Percentiles rank a stretch among this genome's conserved stretches.
Conservation (phyloP, 805 yeast species). For the Zygoascus flipseniorum region DNA sequence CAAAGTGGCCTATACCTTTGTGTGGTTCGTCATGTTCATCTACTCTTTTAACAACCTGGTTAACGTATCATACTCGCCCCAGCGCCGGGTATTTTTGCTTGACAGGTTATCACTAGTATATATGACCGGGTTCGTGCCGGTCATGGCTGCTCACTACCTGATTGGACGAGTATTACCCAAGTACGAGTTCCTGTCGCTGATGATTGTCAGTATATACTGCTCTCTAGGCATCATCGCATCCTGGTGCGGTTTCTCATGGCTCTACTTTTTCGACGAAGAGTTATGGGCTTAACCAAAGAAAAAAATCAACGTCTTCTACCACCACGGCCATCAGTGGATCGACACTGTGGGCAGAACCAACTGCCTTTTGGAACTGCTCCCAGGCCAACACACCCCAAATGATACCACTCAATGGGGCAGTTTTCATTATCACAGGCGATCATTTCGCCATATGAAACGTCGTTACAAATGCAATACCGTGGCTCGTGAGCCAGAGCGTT, state of each 20-base stretch:
- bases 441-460: conserved; percentile 62
- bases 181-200: conserved; percentile 67
- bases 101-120: conserved; percentile 66
- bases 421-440: conserved; percentile 78
- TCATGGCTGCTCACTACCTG: conserved; percentile 50
- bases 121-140: conserved; percentile 55
- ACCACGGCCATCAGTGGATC: neutral
- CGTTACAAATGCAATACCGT: conserved; percentile 41
- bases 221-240: conserved; percentile 74
- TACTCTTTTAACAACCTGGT: conserved; percentile 54
- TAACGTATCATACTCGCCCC: conserved; percentile 4
- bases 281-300: conserved; percentile 10
- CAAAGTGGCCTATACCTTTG: conserved; percentile 66
- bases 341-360: conserved; percentile 65
- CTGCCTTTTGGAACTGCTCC: conserved; percentile 65
- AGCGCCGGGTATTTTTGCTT: conserved; percentile 42
- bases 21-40: conserved; percentile 77
- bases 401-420: conserved; percentile 89
- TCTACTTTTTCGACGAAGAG: conserved; percentile 70
- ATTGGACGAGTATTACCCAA: conserved; percentile 47
- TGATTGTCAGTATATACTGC: conserved; percentile 81
- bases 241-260: conserved; percentile 86
- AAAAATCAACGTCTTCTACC: neutral
- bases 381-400: conserved; percentile 78
- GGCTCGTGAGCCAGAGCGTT: conserved; percentile 7